Percentiles rank a stretch among this genome's conserved stretches.
Conservation (phyloP, 805 yeast species). For the Yamadazyma philogaea region DNA sequence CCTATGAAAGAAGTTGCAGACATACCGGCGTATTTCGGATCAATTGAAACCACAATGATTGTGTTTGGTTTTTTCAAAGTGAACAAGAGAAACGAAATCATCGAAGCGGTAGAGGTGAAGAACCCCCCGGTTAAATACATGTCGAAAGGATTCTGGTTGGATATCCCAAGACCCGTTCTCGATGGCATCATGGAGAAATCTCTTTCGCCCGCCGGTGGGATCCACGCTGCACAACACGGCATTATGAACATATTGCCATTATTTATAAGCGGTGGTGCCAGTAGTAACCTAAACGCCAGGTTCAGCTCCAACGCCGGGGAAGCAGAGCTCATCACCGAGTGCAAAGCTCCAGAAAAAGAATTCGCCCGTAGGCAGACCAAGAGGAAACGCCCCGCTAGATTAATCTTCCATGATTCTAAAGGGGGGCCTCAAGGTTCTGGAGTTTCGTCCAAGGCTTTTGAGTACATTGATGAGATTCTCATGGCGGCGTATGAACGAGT, state of each 20-base stretch:
- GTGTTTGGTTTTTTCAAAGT: conserved; percentile 94
- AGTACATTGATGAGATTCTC: conserved; percentile 66
- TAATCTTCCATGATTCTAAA: conserved; percentile 78
- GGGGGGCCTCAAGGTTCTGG: conserved; percentile 85
- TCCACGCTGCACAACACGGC: conserved; percentile 96
- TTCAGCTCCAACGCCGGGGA: conserved; percentile 30
- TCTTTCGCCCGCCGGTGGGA: conserved; percentile 79
- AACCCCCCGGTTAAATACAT: conserved; percentile 73
- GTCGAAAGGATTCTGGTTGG: conserved; percentile 90
- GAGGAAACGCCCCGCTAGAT: conserved; percentile 80
- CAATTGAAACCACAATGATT: conserved; percentile 62
- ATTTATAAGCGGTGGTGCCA: conserved; percentile 66
- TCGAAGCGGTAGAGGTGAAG: conserved; percentile 90
- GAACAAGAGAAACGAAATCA: conserved; percentile 69
- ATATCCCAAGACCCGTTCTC: conserved; percentile 67
- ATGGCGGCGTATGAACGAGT: conserved; percentile 57
- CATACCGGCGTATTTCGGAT: conserved; percentile 73
- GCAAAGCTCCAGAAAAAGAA: conserved; percentile 97
- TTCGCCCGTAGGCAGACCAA: conserved; percentile 71
- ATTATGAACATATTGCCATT: conserved; percentile 75
- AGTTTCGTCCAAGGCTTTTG: conserved; percentile 73
- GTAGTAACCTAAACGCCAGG: conserved; percentile 35
- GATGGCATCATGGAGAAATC: conserved; percentile 54
- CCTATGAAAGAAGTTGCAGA: conserved; percentile 22
- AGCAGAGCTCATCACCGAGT: conserved; percentile 80